Evolutionary conservation across 306 rosid genomes (phyloP).

Genomic region (Lathyrus aphaca): DNA sequence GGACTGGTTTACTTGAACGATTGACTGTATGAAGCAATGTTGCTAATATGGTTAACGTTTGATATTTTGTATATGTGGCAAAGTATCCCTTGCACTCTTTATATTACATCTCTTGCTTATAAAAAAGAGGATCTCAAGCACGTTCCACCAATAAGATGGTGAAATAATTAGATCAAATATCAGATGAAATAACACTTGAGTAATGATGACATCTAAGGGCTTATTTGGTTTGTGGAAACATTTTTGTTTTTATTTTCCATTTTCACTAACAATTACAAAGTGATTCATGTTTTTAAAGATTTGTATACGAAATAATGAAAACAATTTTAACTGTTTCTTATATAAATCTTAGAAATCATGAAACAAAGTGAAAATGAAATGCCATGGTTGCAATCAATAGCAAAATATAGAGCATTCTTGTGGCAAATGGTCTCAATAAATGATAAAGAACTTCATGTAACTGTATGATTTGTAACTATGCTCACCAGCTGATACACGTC

Average conservation of each 20-base stretch:
- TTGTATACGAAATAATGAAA: conserved; percentile 1
- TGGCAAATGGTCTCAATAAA: conserved; percentile 6
- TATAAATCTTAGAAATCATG: neutral
- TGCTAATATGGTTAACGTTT: conserved; percentile 1
- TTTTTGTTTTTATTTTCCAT: neutral
- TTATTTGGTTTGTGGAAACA: neutral
- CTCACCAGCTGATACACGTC: neutral
- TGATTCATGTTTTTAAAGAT: neutral
- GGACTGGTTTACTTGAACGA: neutral
- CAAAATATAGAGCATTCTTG: neutral
- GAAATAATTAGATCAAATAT: conserved; percentile 28
- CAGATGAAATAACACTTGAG: conserved; percentile 22
- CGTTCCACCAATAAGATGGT: conserved; percentile 19
- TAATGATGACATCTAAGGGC: conserved; percentile 18
- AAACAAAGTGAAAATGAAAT: neutral
- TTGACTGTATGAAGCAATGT: neutral
- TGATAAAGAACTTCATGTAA: conserved; percentile 18
- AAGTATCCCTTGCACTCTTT: neutral
- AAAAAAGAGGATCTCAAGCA: conserved; percentile 2
- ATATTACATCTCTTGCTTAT: neutral
- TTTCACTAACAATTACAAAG: conserved; percentile 16
- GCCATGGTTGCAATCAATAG: neutral
- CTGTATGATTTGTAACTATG: conserved; percentile 17
- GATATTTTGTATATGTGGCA: neutral
- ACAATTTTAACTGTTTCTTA: neutral